Evolutionary conservation across 345 rosid species (phyloP), one percentile per base, ranked within the genome.

Genomic region (Hypericum perforatum): DNA sequence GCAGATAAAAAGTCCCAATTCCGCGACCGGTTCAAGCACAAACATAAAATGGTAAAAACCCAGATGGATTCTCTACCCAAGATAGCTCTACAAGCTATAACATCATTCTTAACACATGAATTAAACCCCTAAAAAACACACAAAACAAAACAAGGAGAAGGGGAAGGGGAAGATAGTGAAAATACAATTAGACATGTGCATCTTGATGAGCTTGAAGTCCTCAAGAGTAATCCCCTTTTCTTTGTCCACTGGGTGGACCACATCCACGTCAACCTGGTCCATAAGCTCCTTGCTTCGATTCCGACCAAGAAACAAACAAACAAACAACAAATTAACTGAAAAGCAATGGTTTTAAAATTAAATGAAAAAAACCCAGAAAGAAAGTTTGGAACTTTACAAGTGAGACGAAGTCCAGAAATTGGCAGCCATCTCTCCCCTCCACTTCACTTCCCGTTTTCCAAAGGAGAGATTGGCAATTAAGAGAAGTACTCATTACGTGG

Each of bases 331-430:
- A 9, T 32, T 42, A 53, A 49, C 38, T 11, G 0, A 9, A 43
- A 48, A n/a, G 54, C 5, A 54, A 10, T 14, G 11, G 14, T 46
- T n/a, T 5, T 11, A 40, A 37, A 39, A 14, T 56, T 6, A 38
- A 12, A 41, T 29, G 12, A 38, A 41, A 36, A 2, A 52, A 44
- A 16, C 43, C 7, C 38, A 50, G 57, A 16, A 10, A 16, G 39
- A 12, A 9, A 43, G 8, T 16, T 49, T 5, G 44, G 14, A 12
- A 13, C 11, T 43, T 15, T 11, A 67, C 43, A 12, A 71, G 71
- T 86, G 95, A 46, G 97, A 68, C 45, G 97, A 86, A 49, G 89
- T 78, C 97, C 97, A 90, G 79, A 90, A 90, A 77, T 90, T 90
- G 45, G 97, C 82, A 14, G 95, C 91, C 95, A 90, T 86, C 8